Evolutionary conservation across 345 rosid species (phyloP), one percentile per base, ranked within the genome.

Genomic region (Corchorus capsularis): DNA sequence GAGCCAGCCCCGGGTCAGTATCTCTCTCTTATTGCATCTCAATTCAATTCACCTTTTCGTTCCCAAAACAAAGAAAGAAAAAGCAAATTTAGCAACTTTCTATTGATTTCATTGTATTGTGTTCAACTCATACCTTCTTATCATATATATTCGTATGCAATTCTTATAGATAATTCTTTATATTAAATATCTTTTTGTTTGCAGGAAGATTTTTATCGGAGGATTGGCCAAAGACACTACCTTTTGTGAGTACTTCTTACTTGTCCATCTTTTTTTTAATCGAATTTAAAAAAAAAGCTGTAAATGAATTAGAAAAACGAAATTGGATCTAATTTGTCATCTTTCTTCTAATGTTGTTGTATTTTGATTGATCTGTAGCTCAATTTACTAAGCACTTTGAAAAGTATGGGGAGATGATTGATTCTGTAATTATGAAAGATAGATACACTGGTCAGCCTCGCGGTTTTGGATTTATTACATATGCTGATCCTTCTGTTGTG

Each of bases 341-440:
- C 5, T 6, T 6, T 70, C 34, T 3, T 39, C 17, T 41, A 75
- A 60, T 74, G 0, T 19, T 5, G 4, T 69, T 76, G 10, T 6
- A 61, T 35, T 27, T 27, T 68, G 57, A 70, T 43, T 14, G 5
- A 39, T 41, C 4, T 85, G 81, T 77, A 93, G 99, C 85, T 15
- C 84, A 78, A 76, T 95, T 95, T 79, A 84, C 87, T 71, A 86
- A 91, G 85, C 93, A 90, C 80, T 92, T 93, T 77, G 93, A 90
- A 4, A 81, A 85, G 76, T 95, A 92, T 70, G 99, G 99, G 37
- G 97, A 92, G 86, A 93, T 92, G 34, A 87, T 86, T 6, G 97
- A 93, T 74, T 90, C 94, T 0, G 99, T 96, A 70, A 96, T 96
- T 63, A 96, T 96, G 97, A 87, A 91, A 76, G 99, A 96, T 80